These are phyloP conservation scores for Candida ascalaphidarum DNA, from an alignment of 805 yeast genomes.

Conservation along the genomic window DNA sequence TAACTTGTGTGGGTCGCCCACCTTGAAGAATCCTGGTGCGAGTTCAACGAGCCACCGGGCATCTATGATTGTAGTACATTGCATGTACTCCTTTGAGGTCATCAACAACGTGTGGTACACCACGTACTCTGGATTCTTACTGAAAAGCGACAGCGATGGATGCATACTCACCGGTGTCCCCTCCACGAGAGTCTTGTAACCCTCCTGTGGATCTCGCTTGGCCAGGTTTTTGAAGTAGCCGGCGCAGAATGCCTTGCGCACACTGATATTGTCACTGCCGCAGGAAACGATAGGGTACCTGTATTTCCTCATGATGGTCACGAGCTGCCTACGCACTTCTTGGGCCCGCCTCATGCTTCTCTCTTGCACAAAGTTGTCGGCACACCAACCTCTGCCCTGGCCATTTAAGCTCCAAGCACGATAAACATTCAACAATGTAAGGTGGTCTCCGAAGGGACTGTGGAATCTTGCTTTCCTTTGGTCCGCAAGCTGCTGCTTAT, in stretches of 20 bases:
- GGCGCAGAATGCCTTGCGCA: constrained; percentile 55
- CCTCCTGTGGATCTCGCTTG: constrained; percentile 49
- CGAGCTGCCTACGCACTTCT: constrained; percentile 72
- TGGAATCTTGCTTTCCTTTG: constrained; percentile 65
- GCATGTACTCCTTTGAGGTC: constrained; percentile 88
- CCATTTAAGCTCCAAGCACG: constrained; percentile 55
- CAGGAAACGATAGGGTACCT: constrained; percentile 39
- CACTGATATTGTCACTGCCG: constrained; percentile 45
- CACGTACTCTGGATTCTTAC: constrained; percentile 64
- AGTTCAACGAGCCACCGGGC: constrained; percentile 68
- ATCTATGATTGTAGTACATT: constrained; percentile 75
- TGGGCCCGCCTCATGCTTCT: constrained; percentile 68
- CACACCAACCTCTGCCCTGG: constrained; percentile 69
- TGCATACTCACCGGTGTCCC: constrained; percentile 73
- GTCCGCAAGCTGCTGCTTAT: constrained; percentile 65
- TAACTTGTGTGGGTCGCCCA: constrained; percentile 41
- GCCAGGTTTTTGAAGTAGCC: constrained; percentile 66
- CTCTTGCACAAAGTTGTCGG: constrained; percentile 71
- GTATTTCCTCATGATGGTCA: constrained; percentile 44
- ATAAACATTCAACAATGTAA: constrained; percentile 75
- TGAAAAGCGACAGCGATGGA: constrained; percentile 73
- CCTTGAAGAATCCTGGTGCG: constrained; percentile 70
- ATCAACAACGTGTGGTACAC: constrained; percentile 73
- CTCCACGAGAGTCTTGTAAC: constrained; percentile 52
- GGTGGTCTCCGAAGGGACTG: constrained; percentile 74